Evolutionary conservation across 2,329 filamentous ascomycete genomes (phyloP).

Genomic region (Tolypocladium endophyticum): DNA sequence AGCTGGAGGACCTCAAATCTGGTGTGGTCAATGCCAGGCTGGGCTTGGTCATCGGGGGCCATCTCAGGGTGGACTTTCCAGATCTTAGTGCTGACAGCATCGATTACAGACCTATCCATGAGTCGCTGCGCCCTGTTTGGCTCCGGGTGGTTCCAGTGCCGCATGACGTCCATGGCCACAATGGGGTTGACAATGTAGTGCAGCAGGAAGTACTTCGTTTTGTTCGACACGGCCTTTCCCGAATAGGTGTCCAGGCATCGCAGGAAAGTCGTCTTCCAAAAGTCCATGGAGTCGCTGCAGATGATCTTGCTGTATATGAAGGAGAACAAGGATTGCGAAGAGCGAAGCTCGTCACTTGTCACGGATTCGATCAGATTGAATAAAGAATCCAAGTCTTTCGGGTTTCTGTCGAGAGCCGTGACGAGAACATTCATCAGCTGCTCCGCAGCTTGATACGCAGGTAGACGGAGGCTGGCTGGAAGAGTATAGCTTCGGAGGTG

Average conservation of each 20-base stretch:
- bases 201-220: slow-evolving; percentile 85
- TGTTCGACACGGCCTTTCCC: slow-evolving; percentile 67
- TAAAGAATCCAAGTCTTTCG: slow-evolving; percentile 70
- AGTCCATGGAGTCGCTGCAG: slow-evolving; percentile 72
- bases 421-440: slow-evolving; percentile 80
- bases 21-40: slow-evolving; percentile 86
- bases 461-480: slow-evolving; percentile 62
- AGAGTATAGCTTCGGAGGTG: slow-evolving; percentile 62
- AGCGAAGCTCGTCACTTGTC: slow-evolving; percentile 72
- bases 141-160: slow-evolving; percentile 56
- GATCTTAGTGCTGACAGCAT: slow-evolving; percentile 81
- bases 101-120: slow-evolving; percentile 78
- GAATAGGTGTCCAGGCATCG: slow-evolving; percentile 84
- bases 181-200: slow-evolving; percentile 93
- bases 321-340: slow-evolving; percentile 62
- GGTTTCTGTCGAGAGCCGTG: slow-evolving; percentile 63
- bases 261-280: slow-evolving; percentile 71
- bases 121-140: slow-evolving; percentile 53
- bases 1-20: slow-evolving; percentile 93
- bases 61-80: slow-evolving; percentile 87
- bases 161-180: slow-evolving; percentile 90
- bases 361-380: slow-evolving; percentile 77
- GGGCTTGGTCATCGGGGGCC: slow-evolving; percentile 69
- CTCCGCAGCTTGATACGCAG: slow-evolving; percentile 80
- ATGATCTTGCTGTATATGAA: slow-evolving; percentile 85